phyloP scores from a whole-genome alignment of 805 yeast species.

The Candida taoyuanica region DNA sequence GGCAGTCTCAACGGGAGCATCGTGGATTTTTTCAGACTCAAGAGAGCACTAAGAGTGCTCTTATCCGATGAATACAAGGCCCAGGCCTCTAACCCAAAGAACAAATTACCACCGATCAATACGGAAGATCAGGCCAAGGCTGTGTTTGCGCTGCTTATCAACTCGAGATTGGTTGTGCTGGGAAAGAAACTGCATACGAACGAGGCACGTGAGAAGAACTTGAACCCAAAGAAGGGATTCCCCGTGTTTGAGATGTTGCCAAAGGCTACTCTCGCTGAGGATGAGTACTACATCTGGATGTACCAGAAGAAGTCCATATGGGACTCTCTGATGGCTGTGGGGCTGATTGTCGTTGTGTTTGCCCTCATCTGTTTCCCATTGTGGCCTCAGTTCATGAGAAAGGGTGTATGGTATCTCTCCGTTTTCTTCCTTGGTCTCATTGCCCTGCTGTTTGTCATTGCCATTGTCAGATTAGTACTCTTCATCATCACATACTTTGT shows the following conservation, averaged over 20 bases:
- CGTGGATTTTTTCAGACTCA: constrained; percentile 80
- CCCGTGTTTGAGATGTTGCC: constrained; percentile 56
- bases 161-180: constrained; percentile 70
- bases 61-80: constrained; percentile 63
- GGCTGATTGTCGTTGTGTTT: constrained; percentile 54
- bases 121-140: constrained; percentile 54
- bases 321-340: constrained; percentile 35
- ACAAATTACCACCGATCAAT: constrained; percentile 43
- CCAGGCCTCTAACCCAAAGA: constrained; percentile 44
- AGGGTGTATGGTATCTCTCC: constrained; percentile 87
- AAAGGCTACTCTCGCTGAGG: constrained; percentile 56
- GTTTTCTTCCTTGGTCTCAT: constrained; percentile 70
- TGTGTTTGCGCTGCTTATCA: constrained; percentile 63
- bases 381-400: constrained; percentile 90
- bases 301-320: constrained; percentile 60
- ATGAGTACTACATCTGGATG: constrained; percentile 80
- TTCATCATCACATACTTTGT: constrained; percentile 55
- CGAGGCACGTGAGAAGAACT: constrained; percentile 56
- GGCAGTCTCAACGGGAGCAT: constrained; percentile 71
- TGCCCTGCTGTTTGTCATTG: constrained; percentile 69
- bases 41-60: constrained; percentile 77
- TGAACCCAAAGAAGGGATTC: constrained; percentile 55
- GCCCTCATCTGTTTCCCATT: constrained; percentile 80
- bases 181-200: constrained; percentile 66
- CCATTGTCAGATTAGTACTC: constrained; percentile 72